These are phyloP conservation scores for Heliocybe sulcata DNA, from an alignment of 1,284 basidiomycete genomes.

Conservation along the genomic window DNA sequence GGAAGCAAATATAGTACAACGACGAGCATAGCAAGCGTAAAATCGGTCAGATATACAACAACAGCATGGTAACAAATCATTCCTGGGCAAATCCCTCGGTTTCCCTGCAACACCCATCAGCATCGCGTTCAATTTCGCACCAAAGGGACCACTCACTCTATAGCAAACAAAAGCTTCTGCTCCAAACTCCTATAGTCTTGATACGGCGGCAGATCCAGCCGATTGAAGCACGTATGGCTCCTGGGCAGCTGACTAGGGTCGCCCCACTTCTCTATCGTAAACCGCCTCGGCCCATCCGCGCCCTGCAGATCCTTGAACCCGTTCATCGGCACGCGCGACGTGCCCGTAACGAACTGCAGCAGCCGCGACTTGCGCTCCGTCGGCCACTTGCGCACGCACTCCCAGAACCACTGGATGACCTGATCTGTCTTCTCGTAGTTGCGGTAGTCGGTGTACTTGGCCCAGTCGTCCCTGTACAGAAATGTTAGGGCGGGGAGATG, in stretches of 20 bases:
- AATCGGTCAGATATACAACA: not conserved
- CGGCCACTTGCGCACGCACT: slow-evolving; percentile 89
- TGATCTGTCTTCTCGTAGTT: slow-evolving; percentile 74
- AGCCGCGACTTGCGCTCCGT: slow-evolving; percentile 88
- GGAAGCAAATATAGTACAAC: not conserved
- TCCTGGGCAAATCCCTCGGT: slow-evolving; percentile 69
- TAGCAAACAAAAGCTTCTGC: slow-evolving; percentile 78
- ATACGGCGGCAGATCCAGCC: slow-evolving; percentile 82
- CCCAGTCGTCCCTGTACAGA: slow-evolving; percentile 58
- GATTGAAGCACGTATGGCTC: slow-evolving; percentile 83
- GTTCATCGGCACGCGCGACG: slow-evolving; percentile 87
- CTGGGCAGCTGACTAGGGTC: slow-evolving; percentile 83
- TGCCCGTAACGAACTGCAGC: slow-evolving; percentile 90
- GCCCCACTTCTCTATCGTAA: slow-evolving; percentile 88
- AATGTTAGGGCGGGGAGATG: slow-evolving; percentile 3
- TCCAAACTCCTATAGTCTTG: slow-evolving; percentile 79
- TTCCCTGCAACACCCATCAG: slow-evolving; percentile 34
- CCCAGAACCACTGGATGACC: slow-evolving; percentile 98
- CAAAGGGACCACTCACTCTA: slow-evolving; percentile 49
- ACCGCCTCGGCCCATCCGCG: slow-evolving; percentile 84
- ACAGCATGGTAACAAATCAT: slow-evolving; percentile 28
- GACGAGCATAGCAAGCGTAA: not conserved
- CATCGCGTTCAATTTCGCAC: not conserved
- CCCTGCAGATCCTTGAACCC: slow-evolving; percentile 95
- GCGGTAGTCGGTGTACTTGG: slow-evolving; percentile 71